A percentile compares a stretch with the other conserved stretches of the same genome.
phyloP scores from a whole-genome alignment of 768 basidiomycete genomes.

The Podaxis sp. region DNA sequence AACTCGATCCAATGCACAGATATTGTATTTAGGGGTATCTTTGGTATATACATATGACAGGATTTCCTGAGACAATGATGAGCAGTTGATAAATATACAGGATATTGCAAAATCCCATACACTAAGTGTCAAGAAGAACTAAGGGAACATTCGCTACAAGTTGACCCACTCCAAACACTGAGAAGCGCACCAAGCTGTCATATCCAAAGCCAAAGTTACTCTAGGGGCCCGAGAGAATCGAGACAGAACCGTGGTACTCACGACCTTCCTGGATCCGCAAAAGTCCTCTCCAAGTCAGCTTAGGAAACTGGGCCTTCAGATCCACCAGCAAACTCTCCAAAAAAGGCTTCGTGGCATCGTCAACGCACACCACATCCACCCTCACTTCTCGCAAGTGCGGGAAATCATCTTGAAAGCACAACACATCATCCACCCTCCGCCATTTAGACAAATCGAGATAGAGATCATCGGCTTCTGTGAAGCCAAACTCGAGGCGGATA shows the following conservation, averaged over 20 bases:
- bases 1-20: background rate
- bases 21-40: background rate
- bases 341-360: background rate
- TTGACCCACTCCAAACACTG: background rate
- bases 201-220: background rate
- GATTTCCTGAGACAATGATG: background rate
- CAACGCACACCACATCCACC: background rate
- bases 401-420: background rate
- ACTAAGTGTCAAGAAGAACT: background rate
- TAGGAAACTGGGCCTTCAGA: conserved; percentile 3
- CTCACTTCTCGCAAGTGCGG: background rate
- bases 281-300: background rate
- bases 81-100: background rate
- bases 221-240: background rate
- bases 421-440: conserved; percentile 1
- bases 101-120: background rate
- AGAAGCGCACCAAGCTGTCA: background rate
- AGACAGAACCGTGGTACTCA: background rate
- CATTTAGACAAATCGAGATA: background rate
- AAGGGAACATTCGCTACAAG: background rate
- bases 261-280: background rate
- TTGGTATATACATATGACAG: background rate
- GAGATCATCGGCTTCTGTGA: conserved; percentile 1
- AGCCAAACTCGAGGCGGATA: conserved; percentile 5
- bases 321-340: background rate